Evolutionary conservation across 208 protist species (phyloP).

Genomic region (Trypanosoma rangeli): DNA sequence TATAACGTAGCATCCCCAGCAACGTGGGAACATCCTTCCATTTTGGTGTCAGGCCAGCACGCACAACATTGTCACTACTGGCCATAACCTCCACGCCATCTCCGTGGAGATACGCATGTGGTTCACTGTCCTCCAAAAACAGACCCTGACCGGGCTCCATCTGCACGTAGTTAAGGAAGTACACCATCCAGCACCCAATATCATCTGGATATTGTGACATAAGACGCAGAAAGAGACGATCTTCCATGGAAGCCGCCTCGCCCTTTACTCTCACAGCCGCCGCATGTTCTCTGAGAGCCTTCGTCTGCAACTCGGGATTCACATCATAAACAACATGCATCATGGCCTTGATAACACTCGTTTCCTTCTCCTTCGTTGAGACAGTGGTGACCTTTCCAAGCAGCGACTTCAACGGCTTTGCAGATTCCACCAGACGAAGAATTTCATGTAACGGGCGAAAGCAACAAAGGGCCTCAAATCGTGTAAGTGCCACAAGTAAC

Average conservation of each 20-base stretch:
- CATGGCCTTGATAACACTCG: constrained; percentile 49
- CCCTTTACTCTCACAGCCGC: constrained; percentile 34
- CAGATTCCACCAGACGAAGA: constrained; percentile 56
- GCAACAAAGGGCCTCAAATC: constrained; percentile 95
- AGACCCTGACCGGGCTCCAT: constrained; percentile 94
- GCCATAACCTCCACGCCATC: constrained; percentile 98
- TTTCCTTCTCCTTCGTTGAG: constrained; percentile 46
- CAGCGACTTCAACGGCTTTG: constrained; percentile 45
- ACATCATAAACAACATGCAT: constrained; percentile 68
- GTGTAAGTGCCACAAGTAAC: constrained; percentile 93
- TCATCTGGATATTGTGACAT: constrained; percentile 95
- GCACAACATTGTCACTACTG: constrained; percentile 97
- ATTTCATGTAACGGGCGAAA: constrained; percentile 93
- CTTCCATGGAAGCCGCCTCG: constrained; percentile 46
- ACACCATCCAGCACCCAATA: constrained; percentile 97
- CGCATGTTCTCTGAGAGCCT: constrained; percentile 57
- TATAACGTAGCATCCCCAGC: constrained; percentile 92
- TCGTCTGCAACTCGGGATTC: constrained; percentile 37
- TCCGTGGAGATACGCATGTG: constrained; percentile 97
- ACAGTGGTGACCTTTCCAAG: constrained; percentile 14
- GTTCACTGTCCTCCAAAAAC: constrained; percentile 96
- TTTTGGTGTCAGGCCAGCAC: constrained; percentile 97
- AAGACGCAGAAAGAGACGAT: constrained; percentile 80
- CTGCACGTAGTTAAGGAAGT: constrained; percentile 96
- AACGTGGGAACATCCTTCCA: constrained; percentile 96